Percentiles rank a stretch among this genome's conserved stretches.
phyloP scores from a whole-genome alignment of 1,284 basidiomycete genomes.

The Microbotryum intermedium region DNA sequence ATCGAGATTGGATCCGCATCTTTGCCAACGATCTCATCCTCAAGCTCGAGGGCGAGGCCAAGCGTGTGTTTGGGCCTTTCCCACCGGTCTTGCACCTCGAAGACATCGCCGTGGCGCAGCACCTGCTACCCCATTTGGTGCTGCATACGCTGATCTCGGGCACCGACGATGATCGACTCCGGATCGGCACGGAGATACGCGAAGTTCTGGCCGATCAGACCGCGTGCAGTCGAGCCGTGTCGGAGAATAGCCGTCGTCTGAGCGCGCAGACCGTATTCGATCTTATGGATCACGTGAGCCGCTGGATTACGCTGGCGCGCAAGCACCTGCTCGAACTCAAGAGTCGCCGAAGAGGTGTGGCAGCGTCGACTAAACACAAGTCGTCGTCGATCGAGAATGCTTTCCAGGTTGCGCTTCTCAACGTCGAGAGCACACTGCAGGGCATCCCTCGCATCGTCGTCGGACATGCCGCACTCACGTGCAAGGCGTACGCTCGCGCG shows the following conservation, averaged over 20 bases:
- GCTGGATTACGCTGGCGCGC: constrained; percentile 57
- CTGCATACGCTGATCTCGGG: constrained; percentile 78
- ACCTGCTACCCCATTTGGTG: constrained; percentile 85
- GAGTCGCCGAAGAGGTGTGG: constrained; percentile 6
- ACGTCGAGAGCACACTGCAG: constrained; percentile 28
- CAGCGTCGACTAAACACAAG: constrained; percentile 21
- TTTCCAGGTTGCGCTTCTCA: constrained; percentile 17
- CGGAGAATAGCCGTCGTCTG: constrained; percentile 66
- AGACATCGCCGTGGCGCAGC: constrained; percentile 82
- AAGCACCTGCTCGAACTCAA: constrained; percentile 44
- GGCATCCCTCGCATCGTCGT: constrained; percentile 58
- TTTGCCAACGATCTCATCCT: constrained; percentile 81
- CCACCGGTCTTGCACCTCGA: constrained; percentile 70
- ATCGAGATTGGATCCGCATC: constrained; percentile 89
- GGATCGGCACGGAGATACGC: constrained; percentile 68
- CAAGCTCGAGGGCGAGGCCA: constrained; percentile 33
- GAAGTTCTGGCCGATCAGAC: constrained; percentile 84
- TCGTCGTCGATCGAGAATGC: constrained; percentile 3
- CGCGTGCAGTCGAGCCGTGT: constrained; percentile 49
- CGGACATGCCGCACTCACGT: constrained; percentile 87
- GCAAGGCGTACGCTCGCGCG: constrained; percentile 86
- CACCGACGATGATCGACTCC: constrained; percentile 51
- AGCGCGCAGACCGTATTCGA: constrained; percentile 84
- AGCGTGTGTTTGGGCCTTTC: constrained; percentile 69
- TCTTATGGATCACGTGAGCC: constrained; percentile 88